These are phyloP conservation scores for Calonectria honghensis DNA, from an alignment of 2,329 filamentous ascomycete species.

Conservation along the genomic window DNA sequence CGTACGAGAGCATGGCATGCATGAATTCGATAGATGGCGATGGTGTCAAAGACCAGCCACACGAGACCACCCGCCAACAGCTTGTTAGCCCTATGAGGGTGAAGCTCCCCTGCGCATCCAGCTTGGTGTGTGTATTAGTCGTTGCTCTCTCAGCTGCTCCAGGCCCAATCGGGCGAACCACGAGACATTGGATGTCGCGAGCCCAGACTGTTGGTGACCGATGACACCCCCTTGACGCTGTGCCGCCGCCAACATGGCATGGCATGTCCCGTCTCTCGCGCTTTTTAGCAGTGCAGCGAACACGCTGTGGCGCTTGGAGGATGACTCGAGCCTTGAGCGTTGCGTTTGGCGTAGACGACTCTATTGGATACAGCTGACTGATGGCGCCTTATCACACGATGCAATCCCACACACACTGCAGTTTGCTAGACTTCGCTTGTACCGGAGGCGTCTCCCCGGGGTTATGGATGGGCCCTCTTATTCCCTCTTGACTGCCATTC, in stretches of 20 bases:
- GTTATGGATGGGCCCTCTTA: constrained; percentile 24
- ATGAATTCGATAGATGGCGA: constrained; percentile 24
- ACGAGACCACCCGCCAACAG: background rate
- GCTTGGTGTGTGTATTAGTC: constrained; percentile 26
- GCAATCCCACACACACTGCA: constrained; percentile 33
- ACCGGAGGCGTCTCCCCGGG: constrained; percentile 34
- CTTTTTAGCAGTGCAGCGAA: constrained; percentile 21
- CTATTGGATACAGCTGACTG: constrained; percentile 27
- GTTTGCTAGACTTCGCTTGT: constrained; percentile 23
- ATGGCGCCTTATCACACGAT: constrained; percentile 41
- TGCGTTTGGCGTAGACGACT: constrained; percentile 15
- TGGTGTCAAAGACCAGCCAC: constrained; percentile 30
- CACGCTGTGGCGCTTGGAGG: constrained; percentile 34
- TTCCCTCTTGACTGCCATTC: background rate
- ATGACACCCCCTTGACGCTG: constrained; percentile 28
- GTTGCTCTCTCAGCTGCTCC: constrained; percentile 23
- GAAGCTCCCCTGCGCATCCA: constrained; percentile 6
- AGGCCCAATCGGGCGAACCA: constrained; percentile 26
- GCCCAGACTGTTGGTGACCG: constrained; percentile 34
- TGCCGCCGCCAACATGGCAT: constrained; percentile 26
- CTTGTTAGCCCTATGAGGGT: constrained; percentile 13
- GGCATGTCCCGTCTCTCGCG: constrained; percentile 3
- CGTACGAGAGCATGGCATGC: constrained; percentile 23
- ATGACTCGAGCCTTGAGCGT: constrained; percentile 31
- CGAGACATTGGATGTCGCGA: constrained; percentile 36